Conservation (phyloP, 768 basidiomycete genomes). For the Suillus luteus region DNA sequence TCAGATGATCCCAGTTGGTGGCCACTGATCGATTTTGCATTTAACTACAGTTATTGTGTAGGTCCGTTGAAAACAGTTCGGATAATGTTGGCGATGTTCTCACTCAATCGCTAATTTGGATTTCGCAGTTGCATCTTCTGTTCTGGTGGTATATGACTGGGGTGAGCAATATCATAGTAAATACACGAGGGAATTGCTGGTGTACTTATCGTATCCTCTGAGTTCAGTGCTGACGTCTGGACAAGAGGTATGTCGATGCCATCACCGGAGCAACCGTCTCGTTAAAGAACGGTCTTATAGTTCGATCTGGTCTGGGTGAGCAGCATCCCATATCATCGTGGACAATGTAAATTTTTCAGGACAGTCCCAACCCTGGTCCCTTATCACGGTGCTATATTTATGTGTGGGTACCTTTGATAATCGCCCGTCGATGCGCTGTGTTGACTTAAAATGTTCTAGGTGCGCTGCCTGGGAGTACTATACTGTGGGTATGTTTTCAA, state of each 20-base stretch:
- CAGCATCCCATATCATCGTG: not conserved
- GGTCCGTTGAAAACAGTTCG: not conserved
- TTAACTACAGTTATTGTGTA: not conserved
- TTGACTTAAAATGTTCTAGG: not conserved
- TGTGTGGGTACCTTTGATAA: not conserved
- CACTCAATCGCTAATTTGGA: not conserved
- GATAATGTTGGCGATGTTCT: not conserved
- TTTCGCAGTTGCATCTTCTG: not conserved
- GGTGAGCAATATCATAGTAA: not conserved
- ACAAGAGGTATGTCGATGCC: not conserved
- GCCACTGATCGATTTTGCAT: not conserved
- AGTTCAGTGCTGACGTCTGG: not conserved
- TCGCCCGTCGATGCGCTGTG: not conserved
- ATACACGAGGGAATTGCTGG: not conserved
- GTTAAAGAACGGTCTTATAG: not conserved
- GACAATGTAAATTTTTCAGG: not conserved
- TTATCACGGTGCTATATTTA: not conserved
- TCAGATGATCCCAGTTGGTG: not conserved
- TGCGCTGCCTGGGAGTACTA: not conserved
- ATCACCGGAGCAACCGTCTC: not conserved
- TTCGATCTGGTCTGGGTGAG: not conserved
- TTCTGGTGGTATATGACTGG: not conserved
- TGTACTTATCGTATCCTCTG: not conserved
- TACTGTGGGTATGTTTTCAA: conserved; percentile 1
- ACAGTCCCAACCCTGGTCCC: not conserved